phyloP scores from a whole-genome alignment of 2,329 filamentous ascomycete genomes.

The Sporothrix inflata region DNA sequence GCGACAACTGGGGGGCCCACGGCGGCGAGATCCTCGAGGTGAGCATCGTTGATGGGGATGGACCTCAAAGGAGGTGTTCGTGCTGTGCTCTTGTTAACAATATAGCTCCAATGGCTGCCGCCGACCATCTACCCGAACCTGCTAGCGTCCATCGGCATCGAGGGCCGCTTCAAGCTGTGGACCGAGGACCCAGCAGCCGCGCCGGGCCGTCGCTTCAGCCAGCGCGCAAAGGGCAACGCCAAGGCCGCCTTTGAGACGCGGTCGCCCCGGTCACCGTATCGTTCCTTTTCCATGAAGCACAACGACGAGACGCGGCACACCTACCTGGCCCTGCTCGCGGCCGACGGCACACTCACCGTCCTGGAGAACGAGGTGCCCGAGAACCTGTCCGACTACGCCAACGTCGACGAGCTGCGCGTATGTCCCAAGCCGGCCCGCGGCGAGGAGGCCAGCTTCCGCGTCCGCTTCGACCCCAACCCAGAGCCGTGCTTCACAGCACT shows the following conservation, averaged over 20 bases:
- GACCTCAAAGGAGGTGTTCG: neutral
- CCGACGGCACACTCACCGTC: conserved; percentile 75
- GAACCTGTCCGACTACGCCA: conserved; percentile 73
- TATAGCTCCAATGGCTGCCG: conserved; percentile 83
- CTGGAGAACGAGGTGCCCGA: conserved; percentile 87
- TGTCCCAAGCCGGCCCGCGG: conserved; percentile 72
- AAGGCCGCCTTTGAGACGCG: conserved; percentile 60
- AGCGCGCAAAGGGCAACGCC: conserved; percentile 50
- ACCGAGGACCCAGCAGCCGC: conserved; percentile 83
- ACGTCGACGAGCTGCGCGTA: conserved; percentile 76
- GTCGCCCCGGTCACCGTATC: conserved; percentile 67
- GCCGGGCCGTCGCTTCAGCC: conserved; percentile 79
- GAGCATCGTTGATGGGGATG: neutral
- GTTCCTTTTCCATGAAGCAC: conserved; percentile 82
- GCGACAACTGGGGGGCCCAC: conserved; percentile 88
- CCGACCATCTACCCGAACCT: conserved; percentile 85
- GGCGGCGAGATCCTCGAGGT: conserved; percentile 81
- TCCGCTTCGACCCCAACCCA: conserved; percentile 86
- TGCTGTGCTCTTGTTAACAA: conserved; percentile 43
- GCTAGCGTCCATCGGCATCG: conserved; percentile 84
- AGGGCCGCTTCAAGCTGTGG: conserved; percentile 91
- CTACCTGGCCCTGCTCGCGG: conserved; percentile 79
- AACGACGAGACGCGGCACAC: conserved; percentile 80
- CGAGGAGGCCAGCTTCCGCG: conserved; percentile 83
- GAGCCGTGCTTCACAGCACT: conserved; percentile 78